Percentiles rank a stretch among this genome's conserved stretches.
These are phyloP conservation scores for Astrothelium macrocarpum DNA, from an alignment of 495 filamentous ascomycete species.

Conservation along the genomic window DNA sequence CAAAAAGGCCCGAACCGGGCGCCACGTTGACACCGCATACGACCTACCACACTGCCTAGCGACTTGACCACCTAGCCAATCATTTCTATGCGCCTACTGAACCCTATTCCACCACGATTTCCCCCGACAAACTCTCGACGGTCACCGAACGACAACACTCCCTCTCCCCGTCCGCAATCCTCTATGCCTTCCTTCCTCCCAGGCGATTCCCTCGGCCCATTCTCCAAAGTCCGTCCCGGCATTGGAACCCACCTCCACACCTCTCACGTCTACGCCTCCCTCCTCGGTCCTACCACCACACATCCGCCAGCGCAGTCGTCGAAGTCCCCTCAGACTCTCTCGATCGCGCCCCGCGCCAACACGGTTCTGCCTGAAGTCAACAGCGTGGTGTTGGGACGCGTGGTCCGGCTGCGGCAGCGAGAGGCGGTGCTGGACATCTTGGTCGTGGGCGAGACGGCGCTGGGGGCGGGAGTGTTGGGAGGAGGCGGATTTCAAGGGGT, in stretches of 20 bases:
- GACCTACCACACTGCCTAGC: too few relatives aligned
- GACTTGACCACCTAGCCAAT: too few relatives aligned
- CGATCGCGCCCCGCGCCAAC: slow-evolving; percentile 50
- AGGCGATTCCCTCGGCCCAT: slow-evolving; percentile 50
- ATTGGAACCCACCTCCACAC: slow-evolving; percentile 73
- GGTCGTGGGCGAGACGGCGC: slow-evolving; percentile 52
- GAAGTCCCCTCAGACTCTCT: too few relatives aligned
- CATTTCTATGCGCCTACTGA: too few relatives aligned
- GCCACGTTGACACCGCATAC: too few relatives aligned
- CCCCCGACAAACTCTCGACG: too few relatives aligned
- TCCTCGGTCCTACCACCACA: slow-evolving; percentile 50
- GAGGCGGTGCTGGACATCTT: slow-evolving; percentile 78
- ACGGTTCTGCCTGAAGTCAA: slow-evolving; percentile 74
- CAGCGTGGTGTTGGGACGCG: slow-evolving; percentile 68
- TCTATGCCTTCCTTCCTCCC: slow-evolving; percentile 14
- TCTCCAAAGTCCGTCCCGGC: slow-evolving; percentile 55
- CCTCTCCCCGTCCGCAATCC: background rate
- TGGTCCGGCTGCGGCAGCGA: slow-evolving; percentile 70
- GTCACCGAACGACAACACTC: too few relatives aligned
- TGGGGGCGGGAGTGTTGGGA: slow-evolving; percentile 10
- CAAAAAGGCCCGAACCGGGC: too few relatives aligned
- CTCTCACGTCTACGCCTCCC: slow-evolving; percentile 61
- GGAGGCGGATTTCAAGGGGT: background rate
- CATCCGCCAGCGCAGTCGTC: too few relatives aligned
- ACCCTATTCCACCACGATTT: too few relatives aligned